Conservation (phyloP, 805 yeast genomes). For the Kodamaea sagamina region DNA sequence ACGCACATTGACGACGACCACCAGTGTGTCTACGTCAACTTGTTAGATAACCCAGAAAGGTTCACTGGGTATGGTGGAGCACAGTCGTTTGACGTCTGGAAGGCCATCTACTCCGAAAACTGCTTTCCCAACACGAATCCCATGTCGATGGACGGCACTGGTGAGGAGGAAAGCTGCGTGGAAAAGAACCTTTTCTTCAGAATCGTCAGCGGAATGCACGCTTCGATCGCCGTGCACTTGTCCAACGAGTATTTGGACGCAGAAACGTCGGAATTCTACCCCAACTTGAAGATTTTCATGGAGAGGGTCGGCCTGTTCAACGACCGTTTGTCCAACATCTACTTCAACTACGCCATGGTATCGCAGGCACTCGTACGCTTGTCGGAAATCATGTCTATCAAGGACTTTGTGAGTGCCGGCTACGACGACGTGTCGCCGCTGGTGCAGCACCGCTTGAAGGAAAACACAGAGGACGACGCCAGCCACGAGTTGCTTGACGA, state of each 20-base stretch:
- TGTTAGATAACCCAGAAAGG: constrained; percentile 88
- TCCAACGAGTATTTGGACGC: constrained; percentile 70
- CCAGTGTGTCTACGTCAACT: constrained; percentile 79
- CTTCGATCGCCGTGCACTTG: constrained; percentile 90
- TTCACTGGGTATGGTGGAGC: constrained; percentile 96
- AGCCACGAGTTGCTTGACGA: constrained; percentile 33
- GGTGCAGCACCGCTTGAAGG: constrained; percentile 43
- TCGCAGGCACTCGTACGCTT: constrained; percentile 75
- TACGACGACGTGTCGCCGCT: constrained; percentile 18
- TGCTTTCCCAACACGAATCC: constrained; percentile 65
- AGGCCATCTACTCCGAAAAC: constrained; percentile 86
- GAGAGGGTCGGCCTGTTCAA: constrained; percentile 86
- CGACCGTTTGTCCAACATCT: constrained; percentile 85
- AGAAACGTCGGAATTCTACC: constrained; percentile 77
- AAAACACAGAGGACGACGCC: constrained; percentile 41
- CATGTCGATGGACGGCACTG: constrained; percentile 35
- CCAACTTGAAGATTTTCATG: constrained; percentile 80
- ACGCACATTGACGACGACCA: constrained; percentile 67
- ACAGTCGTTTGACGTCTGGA: constrained; percentile 91
- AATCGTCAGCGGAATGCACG: constrained; percentile 89
- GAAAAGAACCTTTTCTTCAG: constrained; percentile 90
- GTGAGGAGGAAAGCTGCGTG: constrained; percentile 55
- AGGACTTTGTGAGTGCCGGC: constrained; percentile 28
- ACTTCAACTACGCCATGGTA: constrained; percentile 88
- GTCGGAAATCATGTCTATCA: constrained; percentile 30